A percentile compares a stretch with the other conserved stretches of the same genome.
Conservation (phyloP, 768 basidiomycete species). For the Naematelia encephala region DNA sequence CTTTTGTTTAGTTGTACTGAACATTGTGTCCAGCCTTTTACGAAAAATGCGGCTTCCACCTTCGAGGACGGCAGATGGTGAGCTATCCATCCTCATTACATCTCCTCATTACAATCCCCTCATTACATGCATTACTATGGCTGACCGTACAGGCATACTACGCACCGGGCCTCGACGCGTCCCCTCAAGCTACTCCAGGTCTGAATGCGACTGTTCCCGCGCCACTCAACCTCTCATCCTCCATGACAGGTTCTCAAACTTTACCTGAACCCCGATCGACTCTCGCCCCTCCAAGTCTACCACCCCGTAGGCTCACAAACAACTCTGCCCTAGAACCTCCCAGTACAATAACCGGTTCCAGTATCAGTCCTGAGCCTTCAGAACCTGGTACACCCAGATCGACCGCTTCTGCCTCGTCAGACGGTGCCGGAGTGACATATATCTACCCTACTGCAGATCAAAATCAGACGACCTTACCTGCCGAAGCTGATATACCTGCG, state of each 20-base stretch:
- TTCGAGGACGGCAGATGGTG: slow-evolving; percentile 11
- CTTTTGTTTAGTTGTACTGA: slow-evolving; percentile 2
- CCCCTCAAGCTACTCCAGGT: slow-evolving; percentile 10
- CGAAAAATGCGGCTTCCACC: slow-evolving; percentile 72
- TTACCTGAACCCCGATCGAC: not conserved
- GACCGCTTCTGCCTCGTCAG: slow-evolving; percentile 1
- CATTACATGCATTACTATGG: not conserved
- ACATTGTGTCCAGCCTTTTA: slow-evolving; percentile 73
- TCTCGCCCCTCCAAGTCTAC: not conserved
- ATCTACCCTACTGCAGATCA: not conserved
- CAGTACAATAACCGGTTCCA: not conserved
- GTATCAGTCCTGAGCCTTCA: not conserved
- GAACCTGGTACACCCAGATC: slow-evolving; percentile 4
- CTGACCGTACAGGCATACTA: slow-evolving; percentile 12
- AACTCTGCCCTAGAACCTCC: not conserved
- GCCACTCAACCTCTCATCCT: not conserved
- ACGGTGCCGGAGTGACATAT: not conserved
- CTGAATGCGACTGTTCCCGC: not conserved
- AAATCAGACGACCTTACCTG: slow-evolving; percentile 1
- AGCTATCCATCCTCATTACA: not conserved
- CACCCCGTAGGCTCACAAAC: not conserved
- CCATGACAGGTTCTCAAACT: not conserved
- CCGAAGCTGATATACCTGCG: slow-evolving; percentile 9
- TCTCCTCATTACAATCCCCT: too few species aligned
- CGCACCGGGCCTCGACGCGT: slow-evolving; percentile 1